Conservation (phyloP, 257 asterid species). For the Scutellaria minor region DNA sequence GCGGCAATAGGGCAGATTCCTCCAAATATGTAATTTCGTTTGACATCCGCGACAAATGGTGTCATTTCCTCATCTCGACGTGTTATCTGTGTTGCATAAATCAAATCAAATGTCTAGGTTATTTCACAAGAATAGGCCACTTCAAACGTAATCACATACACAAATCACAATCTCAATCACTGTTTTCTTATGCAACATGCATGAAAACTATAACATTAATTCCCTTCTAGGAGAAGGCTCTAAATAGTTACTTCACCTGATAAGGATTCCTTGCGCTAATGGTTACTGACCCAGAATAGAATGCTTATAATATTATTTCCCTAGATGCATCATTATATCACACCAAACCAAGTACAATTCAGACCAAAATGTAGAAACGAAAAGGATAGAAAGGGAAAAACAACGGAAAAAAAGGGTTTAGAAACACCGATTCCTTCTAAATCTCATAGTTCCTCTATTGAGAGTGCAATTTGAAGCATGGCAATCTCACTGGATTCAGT, state of each 20-base stretch:
- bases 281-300: not conserved
- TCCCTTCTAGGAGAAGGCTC: not conserved
- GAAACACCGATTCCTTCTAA: not conserved
- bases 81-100: constrained; percentile 66
- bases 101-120: constrained; percentile 17
- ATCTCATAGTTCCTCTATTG: not conserved
- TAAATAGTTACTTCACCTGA: not conserved
- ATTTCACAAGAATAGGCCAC: constrained; percentile 30
- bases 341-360: constrained; percentile 3
- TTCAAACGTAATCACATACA: not conserved
- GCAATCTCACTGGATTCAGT: not conserved
- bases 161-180: not conserved
- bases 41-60: constrained; percentile 81
- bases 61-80: constrained; percentile 98
- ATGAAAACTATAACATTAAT: not conserved
- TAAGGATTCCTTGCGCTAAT: not conserved
- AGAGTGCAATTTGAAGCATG: not conserved
- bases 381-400: not conserved
- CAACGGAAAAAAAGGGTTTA: not conserved
- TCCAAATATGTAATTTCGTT: constrained; percentile 93
- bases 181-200: constrained; percentile 1
- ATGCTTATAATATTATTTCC: not conserved
- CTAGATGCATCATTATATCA: not conserved
- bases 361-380: not conserved
- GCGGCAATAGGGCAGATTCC: constrained; percentile 91